Conservation (phyloP, 257 asterid genomes). For the Solanum tarapatanum region DNA sequence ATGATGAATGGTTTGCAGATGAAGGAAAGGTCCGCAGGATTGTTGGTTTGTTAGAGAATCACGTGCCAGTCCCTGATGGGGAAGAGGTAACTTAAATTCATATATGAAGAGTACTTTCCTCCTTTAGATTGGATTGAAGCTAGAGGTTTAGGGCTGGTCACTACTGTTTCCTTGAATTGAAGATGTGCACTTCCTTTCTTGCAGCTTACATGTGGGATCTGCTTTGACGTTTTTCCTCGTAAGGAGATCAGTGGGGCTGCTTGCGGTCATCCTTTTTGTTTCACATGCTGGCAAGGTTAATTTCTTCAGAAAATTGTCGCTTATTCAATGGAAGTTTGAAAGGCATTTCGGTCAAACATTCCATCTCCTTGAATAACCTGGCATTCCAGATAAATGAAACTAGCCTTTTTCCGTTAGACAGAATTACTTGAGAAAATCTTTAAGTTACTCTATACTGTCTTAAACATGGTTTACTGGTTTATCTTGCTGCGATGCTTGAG, state of each 20-base stretch:
- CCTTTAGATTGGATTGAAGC: neutral
- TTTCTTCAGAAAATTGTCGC: neutral
- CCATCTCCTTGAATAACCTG: neutral
- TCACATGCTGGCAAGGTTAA: constrained; percentile 78
- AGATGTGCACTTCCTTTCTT: neutral
- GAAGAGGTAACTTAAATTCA: constrained; percentile 46
- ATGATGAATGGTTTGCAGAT: constrained; percentile 94
- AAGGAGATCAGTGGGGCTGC: constrained; percentile 59
- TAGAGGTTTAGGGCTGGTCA: neutral
- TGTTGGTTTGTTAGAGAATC: constrained; percentile 79
- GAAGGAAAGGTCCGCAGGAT: constrained; percentile 76
- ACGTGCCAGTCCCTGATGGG: constrained; percentile 40
- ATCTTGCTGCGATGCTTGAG: neutral
- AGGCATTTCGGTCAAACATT: neutral
- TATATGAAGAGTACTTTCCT: neutral
- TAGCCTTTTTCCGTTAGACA: neutral
- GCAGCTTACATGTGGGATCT: constrained; percentile 95
- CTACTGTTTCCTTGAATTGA: neutral
- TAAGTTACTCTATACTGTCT: neutral
- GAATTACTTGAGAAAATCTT: neutral
- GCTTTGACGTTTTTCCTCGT: constrained; percentile 59
- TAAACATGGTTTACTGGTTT: neutral
- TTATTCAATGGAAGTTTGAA: neutral
- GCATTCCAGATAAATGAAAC: neutral
- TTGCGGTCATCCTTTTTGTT: constrained; percentile 89